Conservation (phyloP, 1,284 basidiomycete species). For the Papiliotrema terrestris region DNA sequence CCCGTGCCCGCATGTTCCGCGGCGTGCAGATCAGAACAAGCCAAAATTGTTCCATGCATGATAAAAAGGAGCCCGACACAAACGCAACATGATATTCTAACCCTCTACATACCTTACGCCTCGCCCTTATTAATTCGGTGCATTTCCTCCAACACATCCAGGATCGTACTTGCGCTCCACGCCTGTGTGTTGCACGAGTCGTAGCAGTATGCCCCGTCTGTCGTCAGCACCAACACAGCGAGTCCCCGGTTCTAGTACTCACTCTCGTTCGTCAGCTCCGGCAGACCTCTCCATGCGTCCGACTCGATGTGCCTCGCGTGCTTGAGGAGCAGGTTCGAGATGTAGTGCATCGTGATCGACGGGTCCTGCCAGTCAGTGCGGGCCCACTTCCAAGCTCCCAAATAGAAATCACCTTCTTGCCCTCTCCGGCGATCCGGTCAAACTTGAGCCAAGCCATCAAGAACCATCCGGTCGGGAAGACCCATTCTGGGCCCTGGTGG, state of each 20-base stretch:
- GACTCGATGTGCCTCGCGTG: constrained; percentile 68
- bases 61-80: neutral
- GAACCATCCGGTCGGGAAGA: constrained; percentile 93
- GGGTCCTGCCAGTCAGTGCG: constrained; percentile 54
- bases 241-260: constrained; percentile 10
- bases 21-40: too few species aligned
- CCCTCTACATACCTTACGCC: neutral
- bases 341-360: constrained; percentile 69
- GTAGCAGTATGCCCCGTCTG: constrained; percentile 67
- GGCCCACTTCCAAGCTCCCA: neutral
- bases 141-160: constrained; percentile 78
- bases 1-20: too few species aligned
- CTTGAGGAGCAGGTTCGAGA: constrained; percentile 67
- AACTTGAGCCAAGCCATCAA: constrained; percentile 86
- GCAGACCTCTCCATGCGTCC: constrained; percentile 85
- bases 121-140: constrained; percentile 47
- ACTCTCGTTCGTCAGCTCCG: constrained; percentile 79
- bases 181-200: constrained; percentile 91
- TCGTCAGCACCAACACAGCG: neutral
- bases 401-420: constrained; percentile 60
- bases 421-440: constrained; percentile 57
- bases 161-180: constrained; percentile 82
- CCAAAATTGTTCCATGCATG: too few species aligned
- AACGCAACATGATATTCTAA: neutral
- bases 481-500: constrained; percentile 70